A percentile compares a stretch with the other conserved stretches of the same genome.
These are phyloP conservation scores for Hypoxylon lienhwacheense DNA, from an alignment of 495 filamentous ascomycete species.

Conservation along the genomic window DNA sequence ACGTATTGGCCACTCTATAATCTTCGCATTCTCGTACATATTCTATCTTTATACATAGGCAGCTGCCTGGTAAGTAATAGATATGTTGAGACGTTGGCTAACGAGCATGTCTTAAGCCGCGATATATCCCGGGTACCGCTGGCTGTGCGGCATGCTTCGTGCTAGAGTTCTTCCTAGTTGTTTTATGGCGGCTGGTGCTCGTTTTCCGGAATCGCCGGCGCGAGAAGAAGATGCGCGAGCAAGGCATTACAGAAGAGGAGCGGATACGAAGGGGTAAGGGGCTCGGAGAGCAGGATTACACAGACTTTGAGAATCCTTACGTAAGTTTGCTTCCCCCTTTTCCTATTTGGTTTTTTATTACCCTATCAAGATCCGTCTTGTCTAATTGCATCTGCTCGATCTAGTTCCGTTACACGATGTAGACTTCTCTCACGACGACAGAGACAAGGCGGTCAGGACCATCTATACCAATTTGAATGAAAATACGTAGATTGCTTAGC, in stretches of 20 bases:
- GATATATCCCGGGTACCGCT: constrained; percentile 36
- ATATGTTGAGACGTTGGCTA: not conserved
- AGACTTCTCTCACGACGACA: not conserved
- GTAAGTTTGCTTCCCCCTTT: constrained; percentile 8
- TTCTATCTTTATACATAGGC: not conserved
- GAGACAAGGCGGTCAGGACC: too few species aligned
- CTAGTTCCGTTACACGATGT: constrained; percentile 31
- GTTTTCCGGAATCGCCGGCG: constrained; percentile 35
- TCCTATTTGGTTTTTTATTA: too few species aligned
- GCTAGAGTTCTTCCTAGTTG: constrained; percentile 34
- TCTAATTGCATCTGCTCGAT: not conserved
- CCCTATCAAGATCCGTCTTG: not conserved
- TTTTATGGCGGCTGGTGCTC: constrained; percentile 32
- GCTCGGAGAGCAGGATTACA: constrained; percentile 39
- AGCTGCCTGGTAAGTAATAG: not conserved
- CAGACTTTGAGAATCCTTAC: constrained; percentile 39
- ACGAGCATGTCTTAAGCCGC: constrained; percentile 21
- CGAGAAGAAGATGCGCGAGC: constrained; percentile 28
- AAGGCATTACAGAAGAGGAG: constrained; percentile 36
- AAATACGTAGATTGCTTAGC: too few species aligned
- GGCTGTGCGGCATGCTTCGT: constrained; percentile 36
- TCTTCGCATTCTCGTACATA: not conserved
- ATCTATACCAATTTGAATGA: too few species aligned
- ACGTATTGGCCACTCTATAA: constrained; percentile 24
- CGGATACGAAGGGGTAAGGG: constrained; percentile 34